phyloP scores from a whole-genome alignment of 768 basidiomycete genomes.

The Cubamyces lactineus region DNA sequence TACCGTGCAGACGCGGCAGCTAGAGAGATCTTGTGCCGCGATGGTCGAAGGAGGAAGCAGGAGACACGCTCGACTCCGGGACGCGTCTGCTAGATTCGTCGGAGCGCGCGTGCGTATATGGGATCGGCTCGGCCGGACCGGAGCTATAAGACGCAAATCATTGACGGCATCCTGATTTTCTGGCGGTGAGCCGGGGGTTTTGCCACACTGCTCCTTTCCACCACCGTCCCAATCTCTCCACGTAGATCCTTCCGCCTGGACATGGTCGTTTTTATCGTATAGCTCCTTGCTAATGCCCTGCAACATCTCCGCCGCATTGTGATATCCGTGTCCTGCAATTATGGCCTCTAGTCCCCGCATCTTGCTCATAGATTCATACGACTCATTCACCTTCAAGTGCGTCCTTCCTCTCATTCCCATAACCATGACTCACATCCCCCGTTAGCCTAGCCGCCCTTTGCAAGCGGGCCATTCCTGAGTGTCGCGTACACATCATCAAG shows the following conservation, averaged over 20 bases:
- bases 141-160: neutral
- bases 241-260: neutral
- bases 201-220: slow-evolving; percentile 1
- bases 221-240: neutral
- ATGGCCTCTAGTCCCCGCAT: slow-evolving; percentile 47
- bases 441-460: slow-evolving; percentile 73
- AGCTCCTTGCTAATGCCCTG: neutral
- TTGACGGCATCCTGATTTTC: neutral
- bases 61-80: too few species aligned
- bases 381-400: slow-evolving; percentile 89
- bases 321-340: neutral
- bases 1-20: too few species aligned
- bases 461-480: slow-evolving; percentile 61
- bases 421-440: neutral
- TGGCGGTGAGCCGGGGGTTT: neutral
- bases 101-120: too few species aligned
- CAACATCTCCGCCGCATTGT: neutral
- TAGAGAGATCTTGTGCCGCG: too few species aligned
- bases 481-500: slow-evolving; percentile 69
- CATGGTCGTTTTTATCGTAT: too few species aligned
- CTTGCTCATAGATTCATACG: slow-evolving; percentile 81
- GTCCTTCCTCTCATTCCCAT: slow-evolving; percentile 32
- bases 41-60: too few species aligned
- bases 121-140: too few species aligned
- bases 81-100: too few species aligned